Evolutionary conservation across 2,329 filamentous ascomycete genomes (phyloP), one percentile per base, ranked within the genome.

Genomic region (Rugonectria rugulosa): DNA sequence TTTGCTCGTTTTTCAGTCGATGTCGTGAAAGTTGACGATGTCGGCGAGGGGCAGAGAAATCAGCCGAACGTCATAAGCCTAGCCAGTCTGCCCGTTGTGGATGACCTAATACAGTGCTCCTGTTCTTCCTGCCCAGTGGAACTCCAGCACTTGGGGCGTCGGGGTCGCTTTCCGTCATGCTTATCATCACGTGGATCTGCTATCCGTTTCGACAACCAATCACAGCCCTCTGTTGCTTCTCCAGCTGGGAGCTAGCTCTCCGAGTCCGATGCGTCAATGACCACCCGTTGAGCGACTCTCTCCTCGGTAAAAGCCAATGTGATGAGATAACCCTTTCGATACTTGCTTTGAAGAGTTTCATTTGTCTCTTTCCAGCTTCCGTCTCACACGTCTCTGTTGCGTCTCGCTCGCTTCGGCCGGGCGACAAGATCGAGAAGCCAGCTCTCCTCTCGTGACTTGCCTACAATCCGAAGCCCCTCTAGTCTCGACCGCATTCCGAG

Each of bases 221-320:
- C 58, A 65, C 38, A 14, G 4, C 29, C 6, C 7, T 15, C 2
- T 12, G n/a, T 48, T 60, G 55, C 57, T 65, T 55, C 64, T 59
- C 59, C 44, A 51, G 38, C 50, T 44, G 51, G 60, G 60, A 60
- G 54, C n/a, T 31, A 34, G n/a, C 40, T 56, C 50, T 60, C 64
- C 57, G 57, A 44, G 42, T 50, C 60, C 57, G 56, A 60, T 60
- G 57, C 54, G 62, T 61, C 56, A 46, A 50, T 57, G 44, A 47
- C 57, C 37, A 47, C 27, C 40, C 24, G 49, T 51, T 34, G 41
- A 61, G 23, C 54, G 49, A 55, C 52, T 53, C 52, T 51, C 47
- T 60, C 52, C 34, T 56, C 49, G 51, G 56, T 32, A 49, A 55
- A 46, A 50, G 42, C n/a, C 37, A 58, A 45, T 36, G 38, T 54